Base-by-base conservation (phyloP, 371 early-diverging fungal genomes). In the Lichtheimia ramosa region DNA sequence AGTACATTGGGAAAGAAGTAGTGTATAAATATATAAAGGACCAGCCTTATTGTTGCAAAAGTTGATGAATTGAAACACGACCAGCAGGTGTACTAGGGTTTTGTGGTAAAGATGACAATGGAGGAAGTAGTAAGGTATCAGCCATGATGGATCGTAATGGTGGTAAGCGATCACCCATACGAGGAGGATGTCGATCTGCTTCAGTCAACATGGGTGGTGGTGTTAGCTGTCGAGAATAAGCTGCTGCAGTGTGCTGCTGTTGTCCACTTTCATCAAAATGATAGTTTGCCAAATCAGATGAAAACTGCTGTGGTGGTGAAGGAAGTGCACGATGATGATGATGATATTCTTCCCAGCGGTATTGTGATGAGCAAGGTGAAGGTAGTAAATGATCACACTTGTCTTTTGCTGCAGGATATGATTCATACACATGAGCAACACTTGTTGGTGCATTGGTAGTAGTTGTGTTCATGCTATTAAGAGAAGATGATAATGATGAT, bases 401-500 rank as follows among this genome's bases (percentile, higher is more conserved):
- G n/a, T 21, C 21, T 46, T 46, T 46, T 5, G 21, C n/a, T 18
- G 46, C 0, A 18, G 46, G 21, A 10, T 46, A 21, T 21, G 46
- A 21, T 34, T 34, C 34, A 8, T 34, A 34, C 6, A 34, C 34
- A 34, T 34, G 34, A 8, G 34, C 34, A 6, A 34, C 10, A 10
- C 8, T 34, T 8, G 34, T 10, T 34, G 34, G 34, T 34, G 34
- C 10, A 8, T 34, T 34, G 34, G 2, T 34, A 10, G 34, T 34
- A 34, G 34, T 34, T 8, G 10, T 34, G 10, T 34, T 34, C 34
- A 34, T 46, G 46, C 46, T 46, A 16, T 5, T 46, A 10, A 16
- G 56, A 15, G 56, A 43, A 1, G 56, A 43, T 43, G 56, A 16
- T 14, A 55, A 12, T 40, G 54, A 43, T 43, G 56, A 25, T n/a